Evolutionary conservation across 1,139 yeast genomes (phyloP).

Genomic region (Oligophagozyma castellii): DNA sequence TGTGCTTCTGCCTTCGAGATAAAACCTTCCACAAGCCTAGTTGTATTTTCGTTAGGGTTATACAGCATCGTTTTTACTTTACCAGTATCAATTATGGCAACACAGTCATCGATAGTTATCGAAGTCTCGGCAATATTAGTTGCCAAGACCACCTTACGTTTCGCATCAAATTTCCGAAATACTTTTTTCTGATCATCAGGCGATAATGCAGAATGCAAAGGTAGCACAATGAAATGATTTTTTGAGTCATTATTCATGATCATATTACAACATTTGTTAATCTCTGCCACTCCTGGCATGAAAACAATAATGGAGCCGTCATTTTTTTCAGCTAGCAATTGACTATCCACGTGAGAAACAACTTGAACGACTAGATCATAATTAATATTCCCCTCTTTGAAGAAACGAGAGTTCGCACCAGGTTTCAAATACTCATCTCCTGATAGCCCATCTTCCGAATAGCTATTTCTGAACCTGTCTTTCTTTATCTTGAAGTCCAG

Average conservation of each 20-base stretch:
- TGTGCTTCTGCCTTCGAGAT: constrained; percentile 84
- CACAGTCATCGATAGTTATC: constrained; percentile 87
- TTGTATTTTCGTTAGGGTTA: constrained; percentile 52
- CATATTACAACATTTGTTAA: constrained; percentile 40
- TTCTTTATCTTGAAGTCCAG: constrained; percentile 38
- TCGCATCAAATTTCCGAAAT: constrained; percentile 42
- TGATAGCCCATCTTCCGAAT: constrained; percentile 7
- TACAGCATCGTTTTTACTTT: constrained; percentile 66
- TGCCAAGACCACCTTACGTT: constrained; percentile 73
- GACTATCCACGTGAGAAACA: constrained; percentile 38
- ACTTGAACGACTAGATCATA: constrained; percentile 54
- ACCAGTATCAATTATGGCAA: constrained; percentile 82
- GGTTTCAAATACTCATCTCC: constrained; percentile 31
- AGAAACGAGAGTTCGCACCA: constrained; percentile 48
- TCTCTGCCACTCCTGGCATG: constrained; percentile 85
- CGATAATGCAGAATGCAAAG: constrained; percentile 77
- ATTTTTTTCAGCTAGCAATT: constrained; percentile 29
- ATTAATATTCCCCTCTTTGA: constrained; percentile 53
- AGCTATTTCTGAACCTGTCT: constrained; percentile 6
- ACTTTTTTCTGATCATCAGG: constrained; percentile 74
- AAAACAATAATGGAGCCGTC: constrained; percentile 73
- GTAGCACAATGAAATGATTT: constrained; percentile 34
- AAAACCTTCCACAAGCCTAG: constrained; percentile 68
- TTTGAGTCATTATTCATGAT: constrained; percentile 11
- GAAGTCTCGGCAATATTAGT: constrained; percentile 86